These are phyloP conservation scores for Penicillium sp. DNA, from an alignment of 2,329 filamentous ascomycete genomes.

Conservation along the genomic window DNA sequence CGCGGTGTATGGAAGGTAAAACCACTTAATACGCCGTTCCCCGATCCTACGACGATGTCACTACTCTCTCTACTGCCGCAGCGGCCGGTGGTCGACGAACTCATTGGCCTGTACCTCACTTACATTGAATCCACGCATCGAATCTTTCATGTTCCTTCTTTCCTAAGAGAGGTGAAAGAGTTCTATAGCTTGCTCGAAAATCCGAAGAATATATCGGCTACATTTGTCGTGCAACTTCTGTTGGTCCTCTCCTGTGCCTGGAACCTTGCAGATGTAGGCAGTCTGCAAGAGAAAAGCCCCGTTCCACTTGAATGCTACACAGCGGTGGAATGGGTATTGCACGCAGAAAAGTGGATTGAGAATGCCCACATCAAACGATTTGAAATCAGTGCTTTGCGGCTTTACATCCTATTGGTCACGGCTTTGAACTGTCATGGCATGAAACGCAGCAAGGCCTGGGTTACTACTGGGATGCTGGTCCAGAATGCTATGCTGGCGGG, in stretches of 20 bases:
- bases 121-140: constrained; percentile 40
- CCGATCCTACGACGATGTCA: constrained; percentile 27
- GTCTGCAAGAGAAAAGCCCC: constrained; percentile 28
- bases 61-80: constrained; percentile 35
- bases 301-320: constrained; percentile 29
- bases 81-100: constrained; percentile 34
- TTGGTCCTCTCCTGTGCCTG: constrained; percentile 38
- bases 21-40: constrained; percentile 28
- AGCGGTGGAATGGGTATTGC: constrained; percentile 68
- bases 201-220: constrained; percentile 25
- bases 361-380: constrained; percentile 62
- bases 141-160: constrained; percentile 41
- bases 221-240: constrained; percentile 36
- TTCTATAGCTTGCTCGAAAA: constrained; percentile 32
- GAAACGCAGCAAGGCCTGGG: constrained; percentile 53
- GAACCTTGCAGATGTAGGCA: constrained; percentile 32
- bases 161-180: constrained; percentile 35
- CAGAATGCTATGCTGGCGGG: constrained; percentile 52
- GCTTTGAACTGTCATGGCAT: constrained; percentile 50
- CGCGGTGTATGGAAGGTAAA: constrained; percentile 30
- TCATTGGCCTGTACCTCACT: constrained; percentile 38
- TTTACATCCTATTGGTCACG: constrained; percentile 49
- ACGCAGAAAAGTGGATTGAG: constrained; percentile 84
- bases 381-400: constrained; percentile 48
- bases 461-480: constrained; percentile 48